These are phyloP conservation scores for Begonia peltatifolia DNA, from an alignment of 306 rosid species.

Conservation along the genomic window DNA sequence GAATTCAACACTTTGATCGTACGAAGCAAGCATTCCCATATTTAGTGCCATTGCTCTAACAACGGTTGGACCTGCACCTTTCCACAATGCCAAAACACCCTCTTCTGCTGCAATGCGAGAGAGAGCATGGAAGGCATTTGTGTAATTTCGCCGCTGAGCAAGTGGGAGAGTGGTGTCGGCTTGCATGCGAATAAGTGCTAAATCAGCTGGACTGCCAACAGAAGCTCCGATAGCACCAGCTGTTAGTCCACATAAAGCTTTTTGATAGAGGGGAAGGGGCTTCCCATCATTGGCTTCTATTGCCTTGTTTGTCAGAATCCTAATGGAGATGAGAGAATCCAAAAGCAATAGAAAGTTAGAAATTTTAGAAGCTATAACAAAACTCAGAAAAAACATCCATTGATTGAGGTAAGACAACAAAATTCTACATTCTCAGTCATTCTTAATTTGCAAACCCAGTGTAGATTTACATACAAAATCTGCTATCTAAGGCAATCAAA, in stretches of 20 bases:
- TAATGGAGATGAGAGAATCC: conserved; percentile 10
- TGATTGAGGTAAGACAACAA: too few relatives aligned
- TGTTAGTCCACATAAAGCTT: conserved; percentile 93
- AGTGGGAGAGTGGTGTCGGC: conserved; percentile 87
- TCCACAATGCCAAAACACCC: conserved; percentile 93
- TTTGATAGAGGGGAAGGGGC: conserved; percentile 95
- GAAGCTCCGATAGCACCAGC: conserved; percentile 98
- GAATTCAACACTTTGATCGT: conserved; percentile 88
- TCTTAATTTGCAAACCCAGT: too few relatives aligned
- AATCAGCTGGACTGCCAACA: conserved; percentile 92
- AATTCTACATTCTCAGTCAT: too few relatives aligned
- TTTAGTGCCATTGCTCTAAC: conserved; percentile 98
- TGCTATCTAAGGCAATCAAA: too few relatives aligned
- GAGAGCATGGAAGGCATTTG: conserved; percentile 91
- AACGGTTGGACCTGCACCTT: conserved; percentile 98
- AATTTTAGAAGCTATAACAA: too few relatives aligned
- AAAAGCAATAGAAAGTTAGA: neutral
- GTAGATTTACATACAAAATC: too few relatives aligned
- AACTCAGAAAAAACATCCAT: too few relatives aligned
- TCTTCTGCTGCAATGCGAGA: conserved; percentile 72
- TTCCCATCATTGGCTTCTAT: conserved; percentile 95
- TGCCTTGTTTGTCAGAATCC: conserved; percentile 81
- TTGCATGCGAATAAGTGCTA: conserved; percentile 97
- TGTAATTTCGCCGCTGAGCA: conserved; percentile 89
- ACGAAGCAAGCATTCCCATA: conserved; percentile 99